phyloP scores from a whole-genome alignment of 1,139 yeast species.

The Diutina sp. region DNA sequence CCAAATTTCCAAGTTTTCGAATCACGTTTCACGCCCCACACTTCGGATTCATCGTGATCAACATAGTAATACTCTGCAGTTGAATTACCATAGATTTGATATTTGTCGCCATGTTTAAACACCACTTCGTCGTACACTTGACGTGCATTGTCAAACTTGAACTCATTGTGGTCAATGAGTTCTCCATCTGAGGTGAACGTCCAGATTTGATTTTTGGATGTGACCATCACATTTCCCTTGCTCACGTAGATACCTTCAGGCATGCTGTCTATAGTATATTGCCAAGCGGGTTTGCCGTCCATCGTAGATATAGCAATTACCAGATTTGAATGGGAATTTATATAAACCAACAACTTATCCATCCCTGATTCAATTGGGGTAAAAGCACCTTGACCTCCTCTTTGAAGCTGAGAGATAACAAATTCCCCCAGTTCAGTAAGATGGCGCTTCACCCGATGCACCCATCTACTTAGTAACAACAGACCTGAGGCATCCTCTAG shows the following conservation, averaged over 20 bases:
- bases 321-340: slow-evolving; percentile 10
- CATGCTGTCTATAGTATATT: slow-evolving; percentile 6
- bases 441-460: slow-evolving; percentile 15
- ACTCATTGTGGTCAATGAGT: too few relatives aligned
- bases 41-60: background rate
- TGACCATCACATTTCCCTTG: slow-evolving; percentile 11
- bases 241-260: slow-evolving; percentile 10
- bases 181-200: slow-evolving; percentile 16
- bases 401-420: background rate
- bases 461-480: slow-evolving; percentile 16
- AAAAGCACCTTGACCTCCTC: background rate
- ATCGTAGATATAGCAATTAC: slow-evolving; percentile 21
- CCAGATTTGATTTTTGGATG: slow-evolving; percentile 11
- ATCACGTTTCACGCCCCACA: slow-evolving; percentile 4
- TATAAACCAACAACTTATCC: slow-evolving; percentile 20
- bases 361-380: slow-evolving; percentile 19
- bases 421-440: slow-evolving; percentile 4
- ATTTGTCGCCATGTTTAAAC: slow-evolving; percentile 3
- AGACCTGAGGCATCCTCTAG: slow-evolving; percentile 17
- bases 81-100: background rate
- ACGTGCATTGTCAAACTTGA: background rate
- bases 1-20: slow-evolving; percentile 19
- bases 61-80: background rate
- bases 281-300: slow-evolving; percentile 19
- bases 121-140: background rate